Base-by-base conservation (phyloP, 2,329 filamentous ascomycete genomes). In the Zymoseptoria tritici region DNA sequence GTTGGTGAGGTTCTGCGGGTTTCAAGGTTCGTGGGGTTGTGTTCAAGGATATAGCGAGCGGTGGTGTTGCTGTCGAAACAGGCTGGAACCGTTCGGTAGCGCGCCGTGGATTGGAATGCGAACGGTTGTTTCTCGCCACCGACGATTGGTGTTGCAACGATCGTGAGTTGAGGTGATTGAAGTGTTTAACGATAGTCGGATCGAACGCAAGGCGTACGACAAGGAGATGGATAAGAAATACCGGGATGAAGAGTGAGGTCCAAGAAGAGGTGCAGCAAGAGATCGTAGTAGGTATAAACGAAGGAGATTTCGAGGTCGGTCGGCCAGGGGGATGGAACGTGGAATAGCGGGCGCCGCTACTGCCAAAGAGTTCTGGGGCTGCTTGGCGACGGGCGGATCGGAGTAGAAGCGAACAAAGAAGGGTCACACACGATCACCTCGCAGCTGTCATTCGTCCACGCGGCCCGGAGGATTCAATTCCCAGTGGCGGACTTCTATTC, bases 1-100 rank as follows among this genome's bases (percentile, higher is more conserved):
- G 57, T 62, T 55, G 58, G 22, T 11, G 50, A 21, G 22, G 16
- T n/a, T 52, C 50, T n/a, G 50, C 7, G 22, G 50, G n/a, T 46
- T 46, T 46, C 36, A 16, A 46, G 11, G 7, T 46, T n/a, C 36
- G 36, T 16, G 16, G 11, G 36, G 36, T n/a, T 29, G 5, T 2
- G 4, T 46, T 16, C 36, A 46, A 46, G 36, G 13, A 46, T 46
- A 46, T 16, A n/a, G 36, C 36, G 36, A 46, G 36, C 4, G 36
- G 16, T 46, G 2, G 36, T 46, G 36, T 46, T 46, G 36, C 36
- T 46, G 36, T 46, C 36, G 36, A 46, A 46, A 46, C 36, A 46
- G 36, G 36, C 36, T 46, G 36, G 36, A 13, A n/a, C 4, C 36
- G 36, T 46, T 46, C 26, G 36, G 36, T 46, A 46, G 36, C 36